These are phyloP conservation scores for Bertia moriformis DNA, from an alignment of 2,329 filamentous ascomycete genomes.

Conservation along the genomic window DNA sequence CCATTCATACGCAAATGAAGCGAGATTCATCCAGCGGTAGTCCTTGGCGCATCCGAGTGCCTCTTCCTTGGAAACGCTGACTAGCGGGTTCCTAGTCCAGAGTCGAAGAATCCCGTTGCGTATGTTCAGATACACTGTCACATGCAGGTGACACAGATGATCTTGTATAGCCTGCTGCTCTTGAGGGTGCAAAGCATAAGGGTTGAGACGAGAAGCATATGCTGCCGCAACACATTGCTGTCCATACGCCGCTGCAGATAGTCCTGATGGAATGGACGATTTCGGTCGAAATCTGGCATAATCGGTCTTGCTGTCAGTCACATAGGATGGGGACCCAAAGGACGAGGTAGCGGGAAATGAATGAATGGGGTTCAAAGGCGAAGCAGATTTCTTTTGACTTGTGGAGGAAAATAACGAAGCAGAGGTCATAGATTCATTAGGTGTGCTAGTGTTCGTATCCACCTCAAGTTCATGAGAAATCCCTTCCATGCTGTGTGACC, in stretches of 20 bases:
- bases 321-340: background rate
- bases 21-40: slow-evolving; percentile 46
- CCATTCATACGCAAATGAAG: slow-evolving; percentile 51
- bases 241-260: slow-evolving; percentile 44
- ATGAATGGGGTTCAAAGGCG: background rate
- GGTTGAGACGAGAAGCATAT: slow-evolving; percentile 48
- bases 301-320: slow-evolving; percentile 3
- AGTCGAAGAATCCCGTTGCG: slow-evolving; percentile 53
- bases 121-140: slow-evolving; percentile 56
- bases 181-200: slow-evolving; percentile 44
- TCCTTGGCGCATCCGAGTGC: slow-evolving; percentile 53
- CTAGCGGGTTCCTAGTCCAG: slow-evolving; percentile 52
- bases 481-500: background rate
- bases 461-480: background rate
- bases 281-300: slow-evolving; percentile 28
- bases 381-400: background rate
- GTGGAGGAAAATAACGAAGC: background rate
- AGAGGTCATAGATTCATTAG: background rate
- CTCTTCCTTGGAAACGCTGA: slow-evolving; percentile 47
- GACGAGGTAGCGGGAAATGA: background rate
- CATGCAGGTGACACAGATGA: slow-evolving; percentile 46
- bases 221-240: slow-evolving; percentile 51
- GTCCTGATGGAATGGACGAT: slow-evolving; percentile 43
- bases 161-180: slow-evolving; percentile 45
- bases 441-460: slow-evolving; percentile 1